Evolutionary conservation across 331 rosid species (phyloP), one percentile per base, ranked within the genome.

Genomic region (Malus hybrid): DNA sequence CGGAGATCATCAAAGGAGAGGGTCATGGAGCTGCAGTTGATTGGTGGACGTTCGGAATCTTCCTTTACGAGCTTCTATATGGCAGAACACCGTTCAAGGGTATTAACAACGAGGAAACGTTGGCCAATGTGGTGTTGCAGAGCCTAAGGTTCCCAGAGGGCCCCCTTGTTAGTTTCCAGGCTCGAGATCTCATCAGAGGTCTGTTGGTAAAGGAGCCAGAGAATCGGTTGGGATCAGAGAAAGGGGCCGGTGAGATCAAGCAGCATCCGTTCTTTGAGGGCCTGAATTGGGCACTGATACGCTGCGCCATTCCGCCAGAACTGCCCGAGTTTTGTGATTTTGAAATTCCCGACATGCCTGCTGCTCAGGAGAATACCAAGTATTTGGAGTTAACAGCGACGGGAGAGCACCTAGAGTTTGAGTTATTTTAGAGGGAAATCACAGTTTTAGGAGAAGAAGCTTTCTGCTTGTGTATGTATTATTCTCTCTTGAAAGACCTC

Each of bases 11-110:
- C 83, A 92, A 90, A 88, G 97, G 88, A 72, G 92, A 88, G 68
- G 97, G 97, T 30, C 97, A 92, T 26, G 97, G 97, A 68, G 96
- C 96, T 55, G 97, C 97, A 18, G 97, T 92, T 68, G 97, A 92
- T 80, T 92, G 97, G 97, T 92, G 97, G 97, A 92, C 97, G 5
- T 90, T 90, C 63, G 97, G 97, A 12, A 84, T 92, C 55, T 92
- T 92, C 69, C 96, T 92, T n/a, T 90, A 90, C 20, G 97, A 92
- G 85, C 92, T 92, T 77, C 86, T 92, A 9, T 90, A 87, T 19
- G 96, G 97, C 9, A 81, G 77, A 79, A 92, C 97, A 4, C 97
- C 97, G 2, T 92, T 92, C 30, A 92, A 90, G 83, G 93, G 97
- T 44, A 62, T 67, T n/a, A 84, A 77, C 70, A 92, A 92, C 22